These are phyloP conservation scores for Alternaria brassicicola DNA, from an alignment of 2,329 filamentous ascomycete genomes.

Conservation along the genomic window DNA sequence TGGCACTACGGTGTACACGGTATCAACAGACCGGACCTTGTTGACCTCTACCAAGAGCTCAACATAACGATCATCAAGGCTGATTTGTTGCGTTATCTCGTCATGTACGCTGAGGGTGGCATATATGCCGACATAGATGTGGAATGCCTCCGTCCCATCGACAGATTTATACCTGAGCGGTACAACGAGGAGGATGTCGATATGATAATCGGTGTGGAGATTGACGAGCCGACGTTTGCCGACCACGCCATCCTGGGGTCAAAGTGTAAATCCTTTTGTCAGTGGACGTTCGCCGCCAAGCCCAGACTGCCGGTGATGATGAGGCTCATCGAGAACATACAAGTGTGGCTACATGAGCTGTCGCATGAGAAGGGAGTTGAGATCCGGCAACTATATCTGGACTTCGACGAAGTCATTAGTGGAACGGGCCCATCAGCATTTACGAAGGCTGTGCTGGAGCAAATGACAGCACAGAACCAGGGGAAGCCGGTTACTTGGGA, in stretches of 20 bases:
- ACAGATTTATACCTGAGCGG: conserved; percentile 66
- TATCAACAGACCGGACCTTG: conserved; percentile 66
- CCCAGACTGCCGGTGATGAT: conserved; percentile 72
- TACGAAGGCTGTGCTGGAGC: conserved; percentile 66
- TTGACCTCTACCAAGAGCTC: conserved; percentile 38
- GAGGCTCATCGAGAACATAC: conserved; percentile 70
- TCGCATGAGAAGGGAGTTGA: conserved; percentile 64
- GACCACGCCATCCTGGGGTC: conserved; percentile 69
- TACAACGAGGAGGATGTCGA: conserved; percentile 70
- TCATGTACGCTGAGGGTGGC: conserved; percentile 71
- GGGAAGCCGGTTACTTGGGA: conserved; percentile 64
- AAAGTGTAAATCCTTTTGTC: conserved; percentile 74
- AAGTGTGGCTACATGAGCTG: conserved; percentile 67
- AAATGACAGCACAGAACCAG: conserved; percentile 62
- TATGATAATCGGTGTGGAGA: conserved; percentile 73
- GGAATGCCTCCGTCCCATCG: conserved; percentile 59
- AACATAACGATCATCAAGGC: conserved; percentile 69
- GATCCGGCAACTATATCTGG: conserved; percentile 66
- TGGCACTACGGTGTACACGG: conserved; percentile 69
- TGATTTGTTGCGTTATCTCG: conserved; percentile 68
- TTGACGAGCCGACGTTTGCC: conserved; percentile 70
- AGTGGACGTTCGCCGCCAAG: conserved; percentile 77
- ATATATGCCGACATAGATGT: conserved; percentile 67
- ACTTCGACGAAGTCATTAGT: conserved; percentile 74
- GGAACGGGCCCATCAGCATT: conserved; percentile 76